These are phyloP conservation scores for Schrenkiella parvula DNA, from an alignment of 345 rosid species.

Conservation along the genomic window DNA sequence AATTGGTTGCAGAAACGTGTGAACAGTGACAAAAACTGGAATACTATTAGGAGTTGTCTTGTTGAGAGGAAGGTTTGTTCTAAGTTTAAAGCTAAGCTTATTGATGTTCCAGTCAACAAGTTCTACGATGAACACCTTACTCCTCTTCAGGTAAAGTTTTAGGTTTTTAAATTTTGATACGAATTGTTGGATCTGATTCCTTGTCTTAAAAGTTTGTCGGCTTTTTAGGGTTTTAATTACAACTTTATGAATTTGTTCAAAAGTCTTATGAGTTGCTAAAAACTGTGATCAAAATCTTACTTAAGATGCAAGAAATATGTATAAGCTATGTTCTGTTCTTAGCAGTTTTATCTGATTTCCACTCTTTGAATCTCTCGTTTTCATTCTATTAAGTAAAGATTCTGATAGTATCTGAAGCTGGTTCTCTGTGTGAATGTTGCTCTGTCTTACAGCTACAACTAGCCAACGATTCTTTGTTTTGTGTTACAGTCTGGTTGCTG, in stretches of 20 bases:
- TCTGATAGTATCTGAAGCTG: background rate
- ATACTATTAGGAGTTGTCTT: constrained; percentile 74
- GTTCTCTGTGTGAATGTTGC: background rate
- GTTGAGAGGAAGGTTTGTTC: constrained; percentile 58
- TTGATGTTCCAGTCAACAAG: background rate
- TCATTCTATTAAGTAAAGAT: background rate
- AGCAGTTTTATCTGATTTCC: background rate
- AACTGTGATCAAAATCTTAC: background rate
- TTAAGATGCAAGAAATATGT: background rate
- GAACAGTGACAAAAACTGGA: constrained; percentile 51
- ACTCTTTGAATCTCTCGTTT: background rate
- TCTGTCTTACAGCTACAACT: background rate
- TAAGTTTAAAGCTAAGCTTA: constrained; percentile 36
- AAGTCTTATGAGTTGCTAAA: background rate
- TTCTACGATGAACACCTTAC: constrained; percentile 43
- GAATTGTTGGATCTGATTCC: background rate
- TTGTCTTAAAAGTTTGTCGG: background rate
- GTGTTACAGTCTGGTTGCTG: constrained; percentile 88
- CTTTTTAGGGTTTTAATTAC: constrained; percentile 11
- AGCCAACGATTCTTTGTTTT: background rate
- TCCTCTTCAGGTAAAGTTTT: constrained; percentile 55
- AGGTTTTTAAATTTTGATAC: background rate
- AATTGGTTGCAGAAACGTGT: constrained; percentile 79
- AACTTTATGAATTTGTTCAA: background rate
- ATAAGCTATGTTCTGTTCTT: background rate